These are phyloP conservation scores for Populus alba DNA, from an alignment of 345 rosid species.

Conservation along the genomic window DNA sequence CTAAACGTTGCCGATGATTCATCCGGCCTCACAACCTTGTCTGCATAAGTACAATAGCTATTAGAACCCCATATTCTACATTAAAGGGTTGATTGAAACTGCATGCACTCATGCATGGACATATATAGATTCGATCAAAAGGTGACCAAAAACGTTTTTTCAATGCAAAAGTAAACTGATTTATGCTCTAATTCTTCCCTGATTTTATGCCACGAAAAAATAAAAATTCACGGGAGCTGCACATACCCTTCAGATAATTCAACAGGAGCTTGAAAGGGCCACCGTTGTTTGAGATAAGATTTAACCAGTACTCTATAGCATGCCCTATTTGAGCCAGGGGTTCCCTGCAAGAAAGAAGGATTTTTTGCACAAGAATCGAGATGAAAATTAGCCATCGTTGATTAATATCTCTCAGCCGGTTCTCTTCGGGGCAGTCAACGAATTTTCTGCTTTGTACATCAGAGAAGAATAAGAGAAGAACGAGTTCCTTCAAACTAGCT, in stretches of 20 bases:
- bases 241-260: constrained; percentile 9
- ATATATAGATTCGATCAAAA: background rate
- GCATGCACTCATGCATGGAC: background rate
- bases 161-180: no score
- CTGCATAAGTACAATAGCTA: constrained; percentile 5
- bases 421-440: constrained; percentile 9
- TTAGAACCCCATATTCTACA: no score
- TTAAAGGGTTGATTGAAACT: no score
- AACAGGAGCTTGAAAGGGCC: constrained; percentile 5
- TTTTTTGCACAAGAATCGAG: constrained; percentile 10
- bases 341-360: background rate
- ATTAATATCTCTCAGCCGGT: background rate
- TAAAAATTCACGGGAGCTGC: no score
- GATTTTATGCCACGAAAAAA: no score
- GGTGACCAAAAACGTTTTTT: no score
- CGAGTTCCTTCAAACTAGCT: constrained; percentile 13
- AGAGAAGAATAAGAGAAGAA: constrained; percentile 12
- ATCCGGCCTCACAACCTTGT: constrained; percentile 10
- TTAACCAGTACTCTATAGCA: constrained; percentile 12
- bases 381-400: constrained; percentile 24
- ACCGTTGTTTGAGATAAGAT: constrained; percentile 17
- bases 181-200: no score
- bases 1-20: constrained; percentile 3
- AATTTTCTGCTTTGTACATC: constrained; percentile 14
- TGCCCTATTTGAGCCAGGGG: constrained; percentile 5